Evolutionary conservation across 2,329 filamentous ascomycete species (phyloP).

Genomic region (Aureobasidium namibiae): DNA sequence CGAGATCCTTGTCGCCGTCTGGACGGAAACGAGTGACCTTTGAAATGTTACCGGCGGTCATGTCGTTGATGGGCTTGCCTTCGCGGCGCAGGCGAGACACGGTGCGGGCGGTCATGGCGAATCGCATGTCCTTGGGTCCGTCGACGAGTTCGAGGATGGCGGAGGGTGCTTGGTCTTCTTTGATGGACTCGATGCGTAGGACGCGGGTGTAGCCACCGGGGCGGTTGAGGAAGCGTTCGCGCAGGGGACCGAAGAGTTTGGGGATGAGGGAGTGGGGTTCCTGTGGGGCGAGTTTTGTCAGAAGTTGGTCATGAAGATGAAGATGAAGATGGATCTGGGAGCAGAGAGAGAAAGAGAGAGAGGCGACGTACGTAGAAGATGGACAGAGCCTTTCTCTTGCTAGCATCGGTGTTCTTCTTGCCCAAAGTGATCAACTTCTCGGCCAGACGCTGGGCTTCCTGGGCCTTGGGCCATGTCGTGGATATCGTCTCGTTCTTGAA

Average conservation of each 20-base stretch:
- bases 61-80: constrained; percentile 53
- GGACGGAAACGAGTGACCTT: constrained; percentile 75
- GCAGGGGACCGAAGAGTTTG: constrained; percentile 80
- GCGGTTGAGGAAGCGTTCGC: constrained; percentile 66
- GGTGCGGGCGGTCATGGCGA: constrained; percentile 83
- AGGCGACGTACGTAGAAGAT: constrained; percentile 63
- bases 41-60: constrained; percentile 68
- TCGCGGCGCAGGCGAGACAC: constrained; percentile 53
- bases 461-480: constrained; percentile 94
- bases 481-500: constrained; percentile 88
- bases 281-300: constrained; percentile 34
- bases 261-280: constrained; percentile 62
- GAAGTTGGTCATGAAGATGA: background rate
- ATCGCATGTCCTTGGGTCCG: constrained; percentile 86
- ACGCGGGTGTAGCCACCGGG: constrained; percentile 94
- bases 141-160: constrained; percentile 94
- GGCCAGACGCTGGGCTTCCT: constrained; percentile 87
- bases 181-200: constrained; percentile 80
- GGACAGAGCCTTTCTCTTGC: constrained; percentile 62
- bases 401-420: constrained; percentile 85
- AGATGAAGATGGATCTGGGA: background rate
- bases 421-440: constrained; percentile 92
- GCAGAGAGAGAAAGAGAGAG: background rate
- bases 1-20: constrained; percentile 58
- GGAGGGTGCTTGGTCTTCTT: constrained; percentile 77